Conservation (phyloP, 139 green algal species). For the Volvox africanus region DNA sequence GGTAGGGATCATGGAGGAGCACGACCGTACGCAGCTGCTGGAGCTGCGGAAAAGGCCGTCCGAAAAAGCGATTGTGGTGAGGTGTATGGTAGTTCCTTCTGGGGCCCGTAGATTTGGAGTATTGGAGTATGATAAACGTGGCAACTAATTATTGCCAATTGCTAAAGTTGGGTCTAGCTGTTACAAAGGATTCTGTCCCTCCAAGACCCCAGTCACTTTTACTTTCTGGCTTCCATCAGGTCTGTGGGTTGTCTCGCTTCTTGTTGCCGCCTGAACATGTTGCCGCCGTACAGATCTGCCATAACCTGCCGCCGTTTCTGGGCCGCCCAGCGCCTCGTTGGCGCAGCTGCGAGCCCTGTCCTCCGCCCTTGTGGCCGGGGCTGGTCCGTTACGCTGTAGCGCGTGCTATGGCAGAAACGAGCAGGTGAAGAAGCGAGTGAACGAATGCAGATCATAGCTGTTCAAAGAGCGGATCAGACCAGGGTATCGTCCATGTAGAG, state of each 20-base stretch:
- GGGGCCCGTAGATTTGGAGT: no score
- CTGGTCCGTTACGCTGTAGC: constrained; percentile 15
- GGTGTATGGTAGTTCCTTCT: background rate
- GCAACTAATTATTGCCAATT: no score
- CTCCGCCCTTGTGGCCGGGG: background rate
- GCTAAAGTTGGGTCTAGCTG: no score
- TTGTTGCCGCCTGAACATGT: no score
- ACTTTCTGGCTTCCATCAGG: no score
- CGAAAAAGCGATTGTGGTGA: constrained; percentile 4
- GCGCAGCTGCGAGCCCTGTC: constrained; percentile 37
- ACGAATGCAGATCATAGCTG: no score
- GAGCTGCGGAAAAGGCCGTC: background rate
- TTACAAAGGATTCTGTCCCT: no score
- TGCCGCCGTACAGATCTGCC: constrained; percentile 11
- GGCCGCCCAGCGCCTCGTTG: constrained; percentile 22
- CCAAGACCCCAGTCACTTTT: no score
- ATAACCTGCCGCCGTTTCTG: constrained; percentile 46
- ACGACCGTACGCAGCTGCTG: background rate
- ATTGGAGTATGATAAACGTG: no score
- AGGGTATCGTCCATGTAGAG: no score
- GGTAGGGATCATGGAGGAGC: background rate
- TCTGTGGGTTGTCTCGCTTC: no score
- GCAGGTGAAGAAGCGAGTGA: constrained; percentile 1
- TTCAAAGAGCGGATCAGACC: no score
- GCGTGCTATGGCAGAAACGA: constrained; percentile 30